Evolutionary conservation across 768 basidiomycete genomes (phyloP).

Genomic region (Chalciporus piperatus): DNA sequence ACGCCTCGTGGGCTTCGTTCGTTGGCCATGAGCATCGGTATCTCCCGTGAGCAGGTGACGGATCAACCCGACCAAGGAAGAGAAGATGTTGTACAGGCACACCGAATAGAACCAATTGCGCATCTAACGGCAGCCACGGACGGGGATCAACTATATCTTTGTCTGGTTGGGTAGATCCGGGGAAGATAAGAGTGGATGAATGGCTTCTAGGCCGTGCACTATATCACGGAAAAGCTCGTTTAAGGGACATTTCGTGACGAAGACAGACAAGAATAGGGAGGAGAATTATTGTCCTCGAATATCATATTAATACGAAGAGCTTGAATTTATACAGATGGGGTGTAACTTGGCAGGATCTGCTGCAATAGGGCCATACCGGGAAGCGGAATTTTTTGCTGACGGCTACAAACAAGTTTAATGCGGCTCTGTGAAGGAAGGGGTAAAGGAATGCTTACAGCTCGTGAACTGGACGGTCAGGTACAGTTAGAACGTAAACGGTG

Average conservation of each 20-base stretch:
- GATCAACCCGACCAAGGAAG: neutral
- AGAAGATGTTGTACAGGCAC: neutral
- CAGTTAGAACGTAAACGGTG: constrained; percentile 3
- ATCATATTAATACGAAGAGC: neutral
- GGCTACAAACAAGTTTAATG: constrained; percentile 17
- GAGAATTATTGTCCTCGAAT: neutral
- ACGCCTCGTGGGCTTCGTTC: neutral
- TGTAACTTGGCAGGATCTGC: constrained; percentile 19
- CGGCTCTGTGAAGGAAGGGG: neutral
- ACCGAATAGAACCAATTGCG: neutral
- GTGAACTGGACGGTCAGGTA: constrained; percentile 40
- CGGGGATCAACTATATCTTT: neutral
- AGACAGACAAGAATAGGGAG: neutral
- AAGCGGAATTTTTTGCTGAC: constrained; percentile 26
- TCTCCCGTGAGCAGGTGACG: too few species aligned
- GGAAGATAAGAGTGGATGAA: neutral
- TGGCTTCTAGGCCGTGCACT: too few species aligned
- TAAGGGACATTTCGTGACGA: neutral
- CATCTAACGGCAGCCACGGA: neutral
- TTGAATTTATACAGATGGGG: constrained; percentile 10
- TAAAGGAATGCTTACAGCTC: constrained; percentile 48
- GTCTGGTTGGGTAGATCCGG: neutral
- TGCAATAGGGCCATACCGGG: constrained; percentile 28
- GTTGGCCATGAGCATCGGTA: too few species aligned
- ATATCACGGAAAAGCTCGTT: neutral